Percentiles rank a stretch among this genome's conserved stretches.
phyloP scores from a whole-genome alignment of 192 early-diverging fungal genomes.

The Anaeromyces robustus region DNA sequence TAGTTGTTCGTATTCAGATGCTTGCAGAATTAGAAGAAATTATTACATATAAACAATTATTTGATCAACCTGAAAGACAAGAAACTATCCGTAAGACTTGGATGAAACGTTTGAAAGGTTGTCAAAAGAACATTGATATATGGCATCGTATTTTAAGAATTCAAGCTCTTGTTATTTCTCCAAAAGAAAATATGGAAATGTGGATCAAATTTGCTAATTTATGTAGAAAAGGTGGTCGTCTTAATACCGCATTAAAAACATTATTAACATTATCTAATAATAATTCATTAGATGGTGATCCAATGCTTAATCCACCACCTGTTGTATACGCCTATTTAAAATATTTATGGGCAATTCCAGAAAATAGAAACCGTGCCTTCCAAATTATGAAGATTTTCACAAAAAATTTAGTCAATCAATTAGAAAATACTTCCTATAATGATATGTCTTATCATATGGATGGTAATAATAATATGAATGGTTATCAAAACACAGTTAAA shows the following conservation, averaged over 20 bases:
- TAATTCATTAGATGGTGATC: slow-evolving; percentile 31
- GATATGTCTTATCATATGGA: slow-evolving; percentile 17
- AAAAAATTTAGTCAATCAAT: slow-evolving; percentile 42
- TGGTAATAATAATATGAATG: slow-evolving; percentile 6
- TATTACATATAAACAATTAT: slow-evolving; percentile 68
- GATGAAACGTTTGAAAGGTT: slow-evolving; percentile 67
- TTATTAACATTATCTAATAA: slow-evolving; percentile 48
- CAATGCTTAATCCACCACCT: slow-evolving; percentile 32
- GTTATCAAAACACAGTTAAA: slow-evolving; percentile 18
- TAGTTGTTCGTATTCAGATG: slow-evolving; percentile 90
- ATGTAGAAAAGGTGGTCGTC: slow-evolving; percentile 74
- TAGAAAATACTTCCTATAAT: slow-evolving; percentile 30
- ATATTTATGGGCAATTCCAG: slow-evolving; percentile 60
- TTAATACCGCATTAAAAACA: slow-evolving; percentile 64
- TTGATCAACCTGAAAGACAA: slow-evolving; percentile 62
- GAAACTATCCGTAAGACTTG: slow-evolving; percentile 68
- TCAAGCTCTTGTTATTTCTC: slow-evolving; percentile 71
- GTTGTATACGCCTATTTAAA: slow-evolving; percentile 88
- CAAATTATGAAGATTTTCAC: slow-evolving; percentile 65
- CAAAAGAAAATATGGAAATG: slow-evolving; percentile 84
- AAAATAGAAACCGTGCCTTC: slow-evolving; percentile 47
- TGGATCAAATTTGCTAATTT: slow-evolving; percentile 83
- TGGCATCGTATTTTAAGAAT: slow-evolving; percentile 88
- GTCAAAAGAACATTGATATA: slow-evolving; percentile 83
- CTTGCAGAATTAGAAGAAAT: slow-evolving; percentile 95